Conservation (phyloP, 148 eudicot species). For the Gaultheria prostrata region DNA sequence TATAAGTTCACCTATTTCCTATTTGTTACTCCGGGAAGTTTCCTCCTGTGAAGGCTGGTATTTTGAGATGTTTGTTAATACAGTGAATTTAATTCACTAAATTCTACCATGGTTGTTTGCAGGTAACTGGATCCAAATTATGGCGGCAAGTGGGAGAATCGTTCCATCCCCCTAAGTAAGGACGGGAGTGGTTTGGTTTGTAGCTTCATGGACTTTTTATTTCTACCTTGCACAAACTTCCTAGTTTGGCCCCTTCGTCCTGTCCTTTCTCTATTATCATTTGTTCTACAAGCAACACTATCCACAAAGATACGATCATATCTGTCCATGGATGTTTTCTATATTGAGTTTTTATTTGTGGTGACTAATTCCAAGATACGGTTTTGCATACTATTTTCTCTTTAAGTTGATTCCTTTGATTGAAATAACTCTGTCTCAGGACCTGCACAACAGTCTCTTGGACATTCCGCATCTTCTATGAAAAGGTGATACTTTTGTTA, state of each 20-base stretch:
- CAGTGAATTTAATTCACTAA: background rate
- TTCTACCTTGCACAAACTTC: background rate
- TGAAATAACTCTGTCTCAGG: slow-evolving; percentile 42
- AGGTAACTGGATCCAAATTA: slow-evolving; percentile 78
- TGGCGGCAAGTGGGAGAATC: slow-evolving; percentile 98
- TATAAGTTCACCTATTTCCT: background rate
- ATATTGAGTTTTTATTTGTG: background rate
- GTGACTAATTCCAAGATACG: background rate
- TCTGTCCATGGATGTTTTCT: background rate
- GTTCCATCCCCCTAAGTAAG: slow-evolving; percentile 87
- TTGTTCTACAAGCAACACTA: background rate
- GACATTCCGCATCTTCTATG: slow-evolving; percentile 96
- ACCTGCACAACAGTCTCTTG: slow-evolving; percentile 98
- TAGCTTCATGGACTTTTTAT: background rate
- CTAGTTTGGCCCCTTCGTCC: background rate
- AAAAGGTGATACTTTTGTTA: slow-evolving; percentile 59
- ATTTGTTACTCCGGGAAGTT: background rate
- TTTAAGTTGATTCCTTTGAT: slow-evolving; percentile 11
- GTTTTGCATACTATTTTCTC: background rate
- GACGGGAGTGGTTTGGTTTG: background rate
- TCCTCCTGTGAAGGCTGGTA: background rate
- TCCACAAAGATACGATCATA: background rate
- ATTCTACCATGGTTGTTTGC: slow-evolving; percentile 12
- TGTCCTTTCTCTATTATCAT: background rate
- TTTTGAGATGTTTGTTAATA: slow-evolving; percentile 1